Percentiles rank a stretch among this genome's conserved stretches.
These are phyloP conservation scores for Cladophialophora carrionii DNA, from an alignment of 2,329 filamentous ascomycete genomes.

Conservation along the genomic window DNA sequence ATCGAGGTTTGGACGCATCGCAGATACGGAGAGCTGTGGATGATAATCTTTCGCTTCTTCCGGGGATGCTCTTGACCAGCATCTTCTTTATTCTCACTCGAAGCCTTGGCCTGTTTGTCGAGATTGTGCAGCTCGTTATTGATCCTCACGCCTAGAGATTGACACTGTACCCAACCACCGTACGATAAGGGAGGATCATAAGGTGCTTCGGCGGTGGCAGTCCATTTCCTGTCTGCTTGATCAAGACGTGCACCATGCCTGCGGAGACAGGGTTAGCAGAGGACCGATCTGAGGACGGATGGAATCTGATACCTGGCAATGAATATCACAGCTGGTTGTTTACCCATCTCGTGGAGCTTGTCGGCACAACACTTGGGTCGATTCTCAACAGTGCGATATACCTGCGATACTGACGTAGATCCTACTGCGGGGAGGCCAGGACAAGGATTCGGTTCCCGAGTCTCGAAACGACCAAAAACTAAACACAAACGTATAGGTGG, in stretches of 20 bases:
- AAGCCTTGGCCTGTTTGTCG: constrained; percentile 44
- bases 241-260: constrained; percentile 93
- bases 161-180: constrained; percentile 86
- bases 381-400: not conserved
- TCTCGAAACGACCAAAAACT: not conserved
- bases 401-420: not conserved
- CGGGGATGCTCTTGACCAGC: constrained; percentile 30
- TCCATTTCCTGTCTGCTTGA: constrained; percentile 92
- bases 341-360: constrained; percentile 41
- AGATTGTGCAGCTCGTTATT: constrained; percentile 66
- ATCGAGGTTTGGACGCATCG: constrained; percentile 92
- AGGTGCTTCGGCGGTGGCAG: constrained; percentile 85
- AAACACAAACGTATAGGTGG: not conserved
- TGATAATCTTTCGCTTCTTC: constrained; percentile 68
- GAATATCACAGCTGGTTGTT: constrained; percentile 48
- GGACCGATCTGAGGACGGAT: constrained; percentile 1
- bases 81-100: constrained; percentile 23
- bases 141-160: constrained; percentile 79
- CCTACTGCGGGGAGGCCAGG: not conserved
- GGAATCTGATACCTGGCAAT: constrained; percentile 46
- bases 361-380: not conserved
- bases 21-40: constrained; percentile 92
- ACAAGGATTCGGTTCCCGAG: not conserved
- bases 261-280: constrained; percentile 10
- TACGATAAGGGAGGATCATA: constrained; percentile 97